Base-by-base conservation (phyloP, 805 yeast species). In the Sugiyamaella americana region DNA sequence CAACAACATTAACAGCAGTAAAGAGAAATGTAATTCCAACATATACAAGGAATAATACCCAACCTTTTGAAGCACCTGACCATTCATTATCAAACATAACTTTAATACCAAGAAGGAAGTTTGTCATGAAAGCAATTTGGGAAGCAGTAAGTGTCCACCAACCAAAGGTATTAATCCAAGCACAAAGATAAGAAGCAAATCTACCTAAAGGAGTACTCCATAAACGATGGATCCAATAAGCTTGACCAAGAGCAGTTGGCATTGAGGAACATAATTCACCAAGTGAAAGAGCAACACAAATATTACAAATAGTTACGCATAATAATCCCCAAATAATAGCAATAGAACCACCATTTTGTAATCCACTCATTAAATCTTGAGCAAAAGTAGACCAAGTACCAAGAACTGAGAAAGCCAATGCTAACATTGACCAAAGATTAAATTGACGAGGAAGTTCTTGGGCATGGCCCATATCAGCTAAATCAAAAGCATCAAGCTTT, bases 301-400 rank as follows among this genome's bases (percentile, higher is more conserved):
- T 52, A 1, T 85, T 76, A 54, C 80, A 79, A 10, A 82, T 52
- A 1, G 82, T 80, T 37, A 83, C 85, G 1, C 80, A 62, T 1
- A 81, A 56, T 79, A 87, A 83, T 0, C 95, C 95, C 67, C 82
- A 79, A 38, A 85, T 67, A 37, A 85, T 80, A 0, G 93, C 82
- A 11, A 79, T 79, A 44, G 83, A 82, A 1, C 88, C 87, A 5
- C 94, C 95, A 63, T 84, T 85, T 6, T 79, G 72, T 44, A 85
- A 65, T 2, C 86, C 83, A 24, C 82, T 80, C 58, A 82, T 78
- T 60, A 85, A 69, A 1, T 88, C 83, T 2, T 87, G 78, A 6
- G 87, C 78, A 55, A 85, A 73, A 1, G 91, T 88, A 55, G 84
- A 73, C 0, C 89, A 91, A 0, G 87, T 89, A 37, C 87, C 85